A percentile compares a stretch with the other conserved stretches of the same genome.
phyloP scores from a whole-genome alignment of 208 protist species.

The Acanthamoeba royreba region DNA sequence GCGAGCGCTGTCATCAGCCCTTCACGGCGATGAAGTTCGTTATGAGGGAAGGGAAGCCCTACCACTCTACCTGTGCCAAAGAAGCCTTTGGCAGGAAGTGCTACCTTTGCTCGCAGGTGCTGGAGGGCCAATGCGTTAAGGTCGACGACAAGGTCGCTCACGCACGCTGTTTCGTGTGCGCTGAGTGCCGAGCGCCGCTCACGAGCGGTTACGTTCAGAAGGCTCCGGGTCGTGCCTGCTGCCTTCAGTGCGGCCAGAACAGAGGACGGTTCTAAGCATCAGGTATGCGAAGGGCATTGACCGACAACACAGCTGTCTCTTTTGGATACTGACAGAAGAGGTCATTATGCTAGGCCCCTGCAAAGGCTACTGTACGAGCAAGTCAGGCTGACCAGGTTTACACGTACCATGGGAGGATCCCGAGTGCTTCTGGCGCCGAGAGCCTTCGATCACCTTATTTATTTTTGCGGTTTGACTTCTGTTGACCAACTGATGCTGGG shows the following conservation, averaged over 20 bases:
- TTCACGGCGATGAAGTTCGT: conserved; percentile 32
- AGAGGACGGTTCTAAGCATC: neutral
- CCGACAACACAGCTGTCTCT: neutral
- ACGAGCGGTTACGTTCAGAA: neutral
- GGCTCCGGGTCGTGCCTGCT: neutral
- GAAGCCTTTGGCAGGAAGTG: conserved; percentile 3
- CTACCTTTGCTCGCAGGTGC: neutral
- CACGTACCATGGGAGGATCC: too few species aligned
- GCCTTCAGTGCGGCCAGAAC: neutral
- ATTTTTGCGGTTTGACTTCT: neutral
- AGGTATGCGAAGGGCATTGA: neutral
- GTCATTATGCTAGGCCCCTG: too few species aligned
- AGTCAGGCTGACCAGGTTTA: too few species aligned
- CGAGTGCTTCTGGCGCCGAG: too few species aligned
- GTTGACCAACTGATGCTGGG: neutral
- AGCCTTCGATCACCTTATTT: too few species aligned
- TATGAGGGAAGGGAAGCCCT: neutral
- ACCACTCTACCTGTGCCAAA: neutral
- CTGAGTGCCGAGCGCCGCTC: neutral
- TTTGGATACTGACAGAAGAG: neutral
- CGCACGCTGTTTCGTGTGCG: conserved; percentile 3
- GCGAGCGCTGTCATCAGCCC: neutral
- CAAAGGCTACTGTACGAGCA: too few species aligned
- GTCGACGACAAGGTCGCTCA: neutral
- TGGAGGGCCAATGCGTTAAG: conserved; percentile 28